Percentiles rank a stretch among this genome's conserved stretches.
Evolutionary conservation across 1,284 basidiomycete species (phyloP).

Genomic region (Melampsora larici-populina): DNA sequence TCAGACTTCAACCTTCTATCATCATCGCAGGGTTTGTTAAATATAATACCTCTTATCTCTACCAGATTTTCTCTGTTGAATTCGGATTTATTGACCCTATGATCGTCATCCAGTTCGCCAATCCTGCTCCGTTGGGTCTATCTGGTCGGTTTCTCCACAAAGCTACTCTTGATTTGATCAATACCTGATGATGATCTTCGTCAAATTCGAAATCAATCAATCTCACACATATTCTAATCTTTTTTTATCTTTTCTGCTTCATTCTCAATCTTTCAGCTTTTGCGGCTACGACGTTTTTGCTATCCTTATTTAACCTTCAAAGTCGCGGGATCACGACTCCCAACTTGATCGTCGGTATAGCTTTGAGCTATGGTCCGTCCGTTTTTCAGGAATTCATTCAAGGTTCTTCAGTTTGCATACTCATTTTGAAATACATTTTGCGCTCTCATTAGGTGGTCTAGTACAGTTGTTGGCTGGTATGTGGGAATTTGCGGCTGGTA

Average conservation of each 20-base stretch:
- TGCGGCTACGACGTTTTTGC: constrained; percentile 60
- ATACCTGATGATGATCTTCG: too few species aligned
- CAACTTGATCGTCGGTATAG: constrained; percentile 81
- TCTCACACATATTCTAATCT: not conserved
- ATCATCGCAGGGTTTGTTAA: not conserved
- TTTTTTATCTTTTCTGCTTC: not conserved
- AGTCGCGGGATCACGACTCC: constrained; percentile 55
- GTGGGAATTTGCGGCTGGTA: constrained; percentile 54
- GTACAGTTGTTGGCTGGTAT: constrained; percentile 63
- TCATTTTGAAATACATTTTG: not conserved
- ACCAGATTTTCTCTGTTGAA: too few species aligned
- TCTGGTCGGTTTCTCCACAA: not conserved
- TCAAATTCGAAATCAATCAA: too few species aligned
- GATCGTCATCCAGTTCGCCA: not conserved
- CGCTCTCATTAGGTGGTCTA: constrained; percentile 64
- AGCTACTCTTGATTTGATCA: too few species aligned
- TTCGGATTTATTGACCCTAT: too few species aligned
- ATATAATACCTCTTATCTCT: not conserved
- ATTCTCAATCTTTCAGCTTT: constrained; percentile 49
- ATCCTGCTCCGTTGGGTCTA: not conserved
- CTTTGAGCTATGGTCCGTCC: constrained; percentile 60
- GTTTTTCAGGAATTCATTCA: not conserved
- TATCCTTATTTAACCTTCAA: constrained; percentile 56
- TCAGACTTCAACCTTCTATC: not conserved
- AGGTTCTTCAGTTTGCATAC: not conserved